These are phyloP conservation scores for Powellomyces hirtus DNA, from an alignment of 192 early-diverging fungal species.

Conservation along the genomic window DNA sequence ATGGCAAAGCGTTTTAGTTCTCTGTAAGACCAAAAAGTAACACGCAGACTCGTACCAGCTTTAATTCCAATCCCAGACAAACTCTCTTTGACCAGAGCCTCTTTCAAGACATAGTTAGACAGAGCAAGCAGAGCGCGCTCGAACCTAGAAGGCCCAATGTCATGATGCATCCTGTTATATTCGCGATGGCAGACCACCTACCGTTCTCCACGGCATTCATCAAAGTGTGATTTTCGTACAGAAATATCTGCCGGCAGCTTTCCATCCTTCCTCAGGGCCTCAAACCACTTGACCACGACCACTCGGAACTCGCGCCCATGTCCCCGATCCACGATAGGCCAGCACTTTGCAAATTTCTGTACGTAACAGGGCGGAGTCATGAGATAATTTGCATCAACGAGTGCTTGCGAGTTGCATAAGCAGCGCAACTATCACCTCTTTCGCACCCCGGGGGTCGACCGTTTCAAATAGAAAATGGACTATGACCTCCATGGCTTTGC, in stretches of 20 bases:
- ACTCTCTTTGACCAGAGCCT: slow-evolving; percentile 15
- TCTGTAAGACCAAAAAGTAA: too few relatives aligned
- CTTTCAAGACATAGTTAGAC: slow-evolving; percentile 27
- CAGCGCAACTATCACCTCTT: slow-evolving; percentile 16
- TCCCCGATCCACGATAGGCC: slow-evolving; percentile 31
- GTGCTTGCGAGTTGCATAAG: neutral
- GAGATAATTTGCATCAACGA: too few relatives aligned
- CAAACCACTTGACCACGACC: slow-evolving; percentile 27
- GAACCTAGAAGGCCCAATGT: slow-evolving; percentile 21
- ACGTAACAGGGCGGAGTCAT: too few relatives aligned
- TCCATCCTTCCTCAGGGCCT: slow-evolving; percentile 36
- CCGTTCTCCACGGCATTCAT: slow-evolving; percentile 41
- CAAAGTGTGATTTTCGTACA: slow-evolving; percentile 30
- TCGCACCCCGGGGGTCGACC: slow-evolving; percentile 2
- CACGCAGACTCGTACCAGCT: too few relatives aligned
- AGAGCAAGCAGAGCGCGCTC: slow-evolving; percentile 35
- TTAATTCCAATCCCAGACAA: too few relatives aligned
- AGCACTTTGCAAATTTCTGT: slow-evolving; percentile 25
- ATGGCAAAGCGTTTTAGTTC: too few relatives aligned
- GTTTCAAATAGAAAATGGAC: slow-evolving; percentile 13
- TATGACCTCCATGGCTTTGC: slow-evolving; percentile 23
- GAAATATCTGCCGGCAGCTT: slow-evolving; percentile 23
- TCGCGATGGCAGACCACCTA: neutral
- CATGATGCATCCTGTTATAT: neutral
- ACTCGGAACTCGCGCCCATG: slow-evolving; percentile 34